Evolutionary conservation across 306 rosid species (phyloP).

Genomic region (Senna tora): DNA sequence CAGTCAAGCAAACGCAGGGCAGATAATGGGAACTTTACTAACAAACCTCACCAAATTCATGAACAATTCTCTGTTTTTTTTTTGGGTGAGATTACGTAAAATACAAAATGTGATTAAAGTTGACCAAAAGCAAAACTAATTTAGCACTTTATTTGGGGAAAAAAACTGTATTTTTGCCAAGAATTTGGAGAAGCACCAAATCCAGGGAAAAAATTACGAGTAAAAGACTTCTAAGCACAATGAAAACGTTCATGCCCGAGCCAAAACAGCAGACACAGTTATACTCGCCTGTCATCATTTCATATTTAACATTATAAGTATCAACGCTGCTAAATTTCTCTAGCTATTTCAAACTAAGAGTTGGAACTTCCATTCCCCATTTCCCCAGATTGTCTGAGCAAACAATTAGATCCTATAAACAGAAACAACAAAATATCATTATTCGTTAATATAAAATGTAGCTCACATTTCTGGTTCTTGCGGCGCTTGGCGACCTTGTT

Average conservation of each 20-base stretch:
- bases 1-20: constrained; percentile 1
- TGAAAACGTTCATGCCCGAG: neutral
- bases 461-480: constrained; percentile 57
- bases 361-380: constrained; percentile 7
- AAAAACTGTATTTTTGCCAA: neutral
- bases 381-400: constrained; percentile 17
- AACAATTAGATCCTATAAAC: constrained; percentile 5
- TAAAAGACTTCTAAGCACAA: neutral
- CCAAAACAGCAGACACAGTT: neutral
- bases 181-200: neutral
- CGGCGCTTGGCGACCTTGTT: constrained; percentile 71
- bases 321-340: neutral
- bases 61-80: neutral
- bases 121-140: neutral
- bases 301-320: neutral
- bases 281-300: constrained; percentile 13
- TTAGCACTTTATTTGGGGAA: neutral
- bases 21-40: neutral
- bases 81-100: neutral
- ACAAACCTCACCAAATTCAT: neutral
- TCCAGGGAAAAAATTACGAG: neutral
- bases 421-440: neutral
- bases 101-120: neutral
- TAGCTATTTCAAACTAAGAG: neutral
- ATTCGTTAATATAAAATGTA: neutral